Base-by-base conservation (phyloP, 768 basidiomycete species). In the Wakefieldia striispora region DNA sequence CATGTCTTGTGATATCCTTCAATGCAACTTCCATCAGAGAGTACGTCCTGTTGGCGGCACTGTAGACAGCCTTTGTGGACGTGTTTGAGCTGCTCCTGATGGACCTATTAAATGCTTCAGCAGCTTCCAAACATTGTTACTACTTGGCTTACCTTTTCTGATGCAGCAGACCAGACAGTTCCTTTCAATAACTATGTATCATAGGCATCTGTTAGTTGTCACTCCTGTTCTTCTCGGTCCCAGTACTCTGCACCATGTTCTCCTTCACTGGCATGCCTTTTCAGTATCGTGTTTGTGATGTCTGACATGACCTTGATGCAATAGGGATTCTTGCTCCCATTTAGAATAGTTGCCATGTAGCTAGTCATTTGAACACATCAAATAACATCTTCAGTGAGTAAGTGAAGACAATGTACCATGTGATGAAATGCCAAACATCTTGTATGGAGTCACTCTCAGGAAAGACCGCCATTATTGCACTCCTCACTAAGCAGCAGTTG, bases 61-160 rank as follows among this genome's bases (percentile, higher is more conserved):
- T 54, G 38, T 0, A 70, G 53, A 26, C 68, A 70, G 4, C 67
- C 67, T 29, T 62, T 66, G 5, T 14, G 7, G 5, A 68, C 59
- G n/a, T 70, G 67, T 0, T 47, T 40, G 6, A 70, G 33, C 53
- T 69, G 67, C 1, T 62, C 58, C 3, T 38, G 12, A 36, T 68
- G 65, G 1, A 61, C 51, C 68, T 65, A 23, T 23, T 6, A 19
- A 45, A 24, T 10, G 40, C 23, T 20, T 23, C 6, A 23, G 23
- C 23, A 23, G 23, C 23, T 23, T 3, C 23, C 23, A 3, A 23
- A 6, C 23, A 23, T 6, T 23, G 23, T 6, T 23, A 23, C 23
- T 23, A 23, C 23, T 23, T 17, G n/a, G 10, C n/a, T 26, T 35
- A 60, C 64, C 53, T 53, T 54, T 43, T 40, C 20, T 1, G 60